phyloP scores from a whole-genome alignment of 225 moss, liverwort and hornwort genomes.

The Sphagnum tenellum region DNA sequence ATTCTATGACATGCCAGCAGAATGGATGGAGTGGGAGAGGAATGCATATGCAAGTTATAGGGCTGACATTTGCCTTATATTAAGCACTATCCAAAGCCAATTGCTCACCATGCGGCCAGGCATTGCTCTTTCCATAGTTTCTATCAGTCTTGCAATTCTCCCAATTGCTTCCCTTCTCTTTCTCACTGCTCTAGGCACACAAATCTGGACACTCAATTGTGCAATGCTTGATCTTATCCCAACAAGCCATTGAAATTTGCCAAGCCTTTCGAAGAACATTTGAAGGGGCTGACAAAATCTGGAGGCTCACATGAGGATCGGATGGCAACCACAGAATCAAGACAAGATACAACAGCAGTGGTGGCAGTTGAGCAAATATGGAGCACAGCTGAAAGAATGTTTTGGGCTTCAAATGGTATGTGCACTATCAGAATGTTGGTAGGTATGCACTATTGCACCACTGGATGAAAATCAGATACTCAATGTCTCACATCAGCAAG shows the following conservation, averaged over 20 bases:
- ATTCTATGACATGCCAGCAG: constrained; percentile 41
- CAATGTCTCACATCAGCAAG: no score
- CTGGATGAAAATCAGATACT: no score
- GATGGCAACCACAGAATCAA: no score
- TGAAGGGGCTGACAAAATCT: no score
- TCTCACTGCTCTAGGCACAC: constrained; percentile 43
- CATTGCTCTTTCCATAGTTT: constrained; percentile 41
- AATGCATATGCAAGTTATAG: constrained; percentile 62
- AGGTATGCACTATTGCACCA: no score
- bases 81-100: constrained; percentile 55
- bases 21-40: constrained; percentile 93
- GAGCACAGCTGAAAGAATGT: no score
- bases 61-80: constrained; percentile 55
- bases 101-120: constrained; percentile 60
- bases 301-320: no score
- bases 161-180: constrained; percentile 67
- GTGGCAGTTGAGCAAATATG: no score
- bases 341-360: no score
- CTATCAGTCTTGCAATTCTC: constrained; percentile 46
- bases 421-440: no score
- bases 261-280: no score
- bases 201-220: constrained; percentile 53
- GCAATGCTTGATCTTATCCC: constrained; percentile 34
- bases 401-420: no score
- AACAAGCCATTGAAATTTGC: constrained; percentile 14